phyloP scores from a whole-genome alignment of 805 yeast genomes.

The Ogataea zsoltii region DNA sequence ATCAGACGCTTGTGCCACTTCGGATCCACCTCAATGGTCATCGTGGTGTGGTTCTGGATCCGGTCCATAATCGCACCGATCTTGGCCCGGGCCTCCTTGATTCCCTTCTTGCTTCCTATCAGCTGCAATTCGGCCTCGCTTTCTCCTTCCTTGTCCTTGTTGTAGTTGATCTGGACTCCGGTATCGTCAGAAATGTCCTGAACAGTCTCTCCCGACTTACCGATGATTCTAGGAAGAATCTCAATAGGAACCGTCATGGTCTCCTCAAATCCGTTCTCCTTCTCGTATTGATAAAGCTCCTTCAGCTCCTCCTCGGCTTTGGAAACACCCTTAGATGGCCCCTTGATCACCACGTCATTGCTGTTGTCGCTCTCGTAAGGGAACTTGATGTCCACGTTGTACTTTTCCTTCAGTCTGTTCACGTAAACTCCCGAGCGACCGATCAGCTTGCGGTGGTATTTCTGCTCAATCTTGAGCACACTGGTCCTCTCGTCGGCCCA shows the following conservation, averaged over 20 bases:
- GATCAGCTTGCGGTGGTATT: conserved; percentile 77
- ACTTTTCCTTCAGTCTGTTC: conserved; percentile 83
- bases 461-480: conserved; percentile 68
- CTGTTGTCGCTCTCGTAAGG: conserved; percentile 55
- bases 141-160: conserved; percentile 50
- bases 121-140: conserved; percentile 58
- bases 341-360: conserved; percentile 72
- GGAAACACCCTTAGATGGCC: conserved; percentile 87
- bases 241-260: conserved; percentile 66
- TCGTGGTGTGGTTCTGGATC: conserved; percentile 59
- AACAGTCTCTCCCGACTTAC: conserved; percentile 82
- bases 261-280: conserved; percentile 74
- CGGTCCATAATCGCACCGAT: conserved; percentile 65
- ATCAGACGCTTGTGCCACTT: conserved; percentile 73
- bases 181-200: conserved; percentile 73
- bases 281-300: conserved; percentile 83
- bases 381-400: conserved; percentile 77
- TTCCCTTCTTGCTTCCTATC: conserved; percentile 74
- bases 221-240: conserved; percentile 84
- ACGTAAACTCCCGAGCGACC: conserved; percentile 84
- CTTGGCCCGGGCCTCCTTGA: conserved; percentile 66
- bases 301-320: conserved; percentile 81
- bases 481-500: conserved; percentile 80
- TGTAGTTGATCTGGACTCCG: conserved; percentile 56
- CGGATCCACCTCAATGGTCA: conserved; percentile 65